These are phyloP conservation scores for Naegleria lovaniensis DNA, from an alignment of 208 protist genomes.

Conservation along the genomic window DNA sequence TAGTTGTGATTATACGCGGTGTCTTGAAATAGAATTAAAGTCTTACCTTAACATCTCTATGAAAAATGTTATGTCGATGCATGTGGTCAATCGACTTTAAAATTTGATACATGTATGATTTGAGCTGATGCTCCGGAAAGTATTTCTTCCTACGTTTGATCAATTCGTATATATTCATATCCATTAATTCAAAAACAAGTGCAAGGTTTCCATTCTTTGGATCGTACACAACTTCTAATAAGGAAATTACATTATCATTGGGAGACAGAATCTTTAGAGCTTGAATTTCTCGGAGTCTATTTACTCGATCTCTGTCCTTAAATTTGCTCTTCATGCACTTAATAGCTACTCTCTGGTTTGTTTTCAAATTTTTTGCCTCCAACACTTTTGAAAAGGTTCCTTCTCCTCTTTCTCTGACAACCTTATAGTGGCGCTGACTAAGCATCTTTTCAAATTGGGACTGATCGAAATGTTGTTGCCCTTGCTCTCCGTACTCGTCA, in stretches of 20 bases:
- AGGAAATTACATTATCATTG: constrained; percentile 86
- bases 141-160: constrained; percentile 71
- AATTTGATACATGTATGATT: constrained; percentile 79
- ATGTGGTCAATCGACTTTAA: constrained; percentile 90
- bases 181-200: constrained; percentile 94
- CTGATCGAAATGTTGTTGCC: neutral
- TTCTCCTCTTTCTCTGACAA: constrained; percentile 90
- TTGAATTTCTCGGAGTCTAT: constrained; percentile 93
- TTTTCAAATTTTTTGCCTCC: constrained; percentile 82
- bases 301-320: constrained; percentile 82
- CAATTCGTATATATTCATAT: constrained; percentile 94
- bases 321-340: constrained; percentile 95
- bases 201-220: constrained; percentile 75
- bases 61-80: constrained; percentile 91
- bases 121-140: constrained; percentile 52
- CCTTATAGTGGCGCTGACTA: constrained; percentile 56
- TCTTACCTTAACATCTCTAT: constrained; percentile 53
- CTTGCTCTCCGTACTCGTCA: neutral
- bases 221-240: constrained; percentile 90
- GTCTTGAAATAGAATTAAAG: neutral
- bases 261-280: constrained; percentile 76
- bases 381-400: constrained; percentile 95
- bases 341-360: constrained; percentile 79
- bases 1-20: too few relatives aligned
- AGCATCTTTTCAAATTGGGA: neutral